A percentile compares a stretch with the other conserved stretches of the same genome.
phyloP scores from a whole-genome alignment of 2,329 filamentous ascomycete species.

The Exophiala sp. region DNA sequence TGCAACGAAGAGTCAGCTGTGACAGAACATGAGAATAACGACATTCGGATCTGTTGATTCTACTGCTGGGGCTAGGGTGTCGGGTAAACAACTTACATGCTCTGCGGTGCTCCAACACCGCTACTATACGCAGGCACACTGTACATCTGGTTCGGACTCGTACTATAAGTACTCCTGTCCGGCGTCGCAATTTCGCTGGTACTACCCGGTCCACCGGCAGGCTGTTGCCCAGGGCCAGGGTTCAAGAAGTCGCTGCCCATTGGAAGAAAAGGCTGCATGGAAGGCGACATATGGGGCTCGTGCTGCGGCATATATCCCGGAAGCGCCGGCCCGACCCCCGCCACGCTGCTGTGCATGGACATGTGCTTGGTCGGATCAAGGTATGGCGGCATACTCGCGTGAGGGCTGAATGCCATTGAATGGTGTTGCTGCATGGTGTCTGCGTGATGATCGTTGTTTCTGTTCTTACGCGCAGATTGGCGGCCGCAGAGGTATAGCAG shows the following conservation, averaged over 20 bases:
- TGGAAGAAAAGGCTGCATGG: slow-evolving; percentile 6
- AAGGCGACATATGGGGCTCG: slow-evolving; percentile 14
- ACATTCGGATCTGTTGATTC: background rate
- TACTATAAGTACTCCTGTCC: slow-evolving; percentile 1
- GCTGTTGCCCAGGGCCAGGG: background rate
- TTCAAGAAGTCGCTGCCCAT: slow-evolving; percentile 10
- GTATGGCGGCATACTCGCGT: slow-evolving; percentile 8
- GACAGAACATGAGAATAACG: too few species aligned
- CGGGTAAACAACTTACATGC: slow-evolving; percentile 6
- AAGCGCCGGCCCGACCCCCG: slow-evolving; percentile 9
- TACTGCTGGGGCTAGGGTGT: background rate
- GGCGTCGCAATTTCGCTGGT: too few species aligned
- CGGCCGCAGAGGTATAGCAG: slow-evolving; percentile 19
- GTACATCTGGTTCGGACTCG: slow-evolving; percentile 13
- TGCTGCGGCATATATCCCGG: slow-evolving; percentile 18
- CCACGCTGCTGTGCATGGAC: slow-evolving; percentile 18
- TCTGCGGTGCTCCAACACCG: slow-evolving; percentile 1
- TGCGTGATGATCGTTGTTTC: slow-evolving; percentile 1
- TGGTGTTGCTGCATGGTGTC: background rate
- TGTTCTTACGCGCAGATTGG: slow-evolving; percentile 5
- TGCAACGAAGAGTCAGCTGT: background rate
- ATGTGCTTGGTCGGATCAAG: slow-evolving; percentile 19
- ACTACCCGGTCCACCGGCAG: too few species aligned
- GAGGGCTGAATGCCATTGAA: slow-evolving; percentile 1
- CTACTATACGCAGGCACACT: slow-evolving; percentile 8